Evolutionary conservation across 1,284 basidiomycete species (phyloP), one percentile per base, ranked within the genome.

Genomic region (Puccinia horiana): DNA sequence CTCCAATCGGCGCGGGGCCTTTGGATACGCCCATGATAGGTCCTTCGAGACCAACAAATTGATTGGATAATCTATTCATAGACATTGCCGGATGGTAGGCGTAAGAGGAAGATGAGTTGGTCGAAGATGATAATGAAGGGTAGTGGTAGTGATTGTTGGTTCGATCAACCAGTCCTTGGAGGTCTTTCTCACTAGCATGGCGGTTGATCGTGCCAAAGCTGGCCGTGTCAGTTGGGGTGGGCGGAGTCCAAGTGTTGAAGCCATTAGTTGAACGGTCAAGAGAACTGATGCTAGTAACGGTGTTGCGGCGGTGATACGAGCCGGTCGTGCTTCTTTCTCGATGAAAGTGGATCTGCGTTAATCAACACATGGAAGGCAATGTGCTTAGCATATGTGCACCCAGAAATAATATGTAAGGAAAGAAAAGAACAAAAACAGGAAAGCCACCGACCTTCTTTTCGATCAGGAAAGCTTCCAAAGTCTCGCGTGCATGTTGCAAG

Each of bases 121-220:
- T 76, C 6, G 56, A 76, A 32, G 74, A 76, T 32, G 74, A 76
- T 47, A 76, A 42, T 5, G 74, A 61, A 29, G 74, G 56, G 52
- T 56, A 76, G 37, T 52, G 74, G 32, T n/a, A 44, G 56, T 40
- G 54, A 76, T 37, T 56, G 35, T n/a, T 58, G 29, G 32, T 42
- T 76, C 74, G 74, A 44, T 76, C 74, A 61, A 76, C 49, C 37
- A 76, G 56, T 56, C 74, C 74, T 32, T 76, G 52, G 26, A 76
- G 74, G n/a, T 76, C 74, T 44, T 76, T 76, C 40, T 76, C 74
- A 26, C 74, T 76, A n/a, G 54, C 49, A 61, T 44, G 40, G 3
- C 54, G 74, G 37, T 76, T 52, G 29, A 76, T 61, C 4, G 32
- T 76, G 37, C 37, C 14, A 29, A 76, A 76, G 26, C 54, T 37